Conservation (phyloP, 225 moss, liverwort and hornwort species). For the Marchantia paleacea region DNA sequence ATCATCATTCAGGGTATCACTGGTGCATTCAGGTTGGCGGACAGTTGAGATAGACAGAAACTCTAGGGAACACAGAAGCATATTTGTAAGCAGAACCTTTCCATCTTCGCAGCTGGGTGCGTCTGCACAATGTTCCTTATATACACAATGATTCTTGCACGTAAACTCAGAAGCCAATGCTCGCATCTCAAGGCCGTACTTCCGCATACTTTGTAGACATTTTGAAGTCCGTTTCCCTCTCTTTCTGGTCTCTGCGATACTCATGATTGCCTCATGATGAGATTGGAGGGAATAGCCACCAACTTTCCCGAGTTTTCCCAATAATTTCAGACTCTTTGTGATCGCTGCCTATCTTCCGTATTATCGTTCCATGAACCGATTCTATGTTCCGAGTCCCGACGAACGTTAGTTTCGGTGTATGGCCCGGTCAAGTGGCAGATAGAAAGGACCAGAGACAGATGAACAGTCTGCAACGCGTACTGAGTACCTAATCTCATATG, state of each 20-base stretch:
- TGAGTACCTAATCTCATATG: too few relatives aligned
- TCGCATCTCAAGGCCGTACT: neutral
- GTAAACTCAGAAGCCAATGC: neutral
- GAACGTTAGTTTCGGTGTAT: neutral
- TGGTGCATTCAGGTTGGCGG: neutral
- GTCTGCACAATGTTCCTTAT: neutral
- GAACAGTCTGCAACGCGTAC: neutral
- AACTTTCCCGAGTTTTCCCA: neutral
- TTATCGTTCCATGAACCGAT: neutral
- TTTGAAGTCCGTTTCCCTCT: constrained; percentile 1
- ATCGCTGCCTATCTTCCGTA: neutral
- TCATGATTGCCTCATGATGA: neutral
- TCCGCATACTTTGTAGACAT: neutral
- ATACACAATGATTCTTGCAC: neutral
- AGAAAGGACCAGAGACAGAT: neutral
- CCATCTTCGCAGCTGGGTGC: neutral
- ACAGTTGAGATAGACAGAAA: neutral
- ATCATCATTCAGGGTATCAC: neutral
- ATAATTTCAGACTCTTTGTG: neutral
- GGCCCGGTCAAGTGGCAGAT: too few relatives aligned
- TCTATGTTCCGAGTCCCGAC: neutral
- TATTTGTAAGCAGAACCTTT: neutral
- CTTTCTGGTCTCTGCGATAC: neutral
- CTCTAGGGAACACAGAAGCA: neutral
- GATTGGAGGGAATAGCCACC: neutral